Evolutionary conservation across 148 eudicot species (phyloP).

Genomic region (Persicaria maculosa): DNA sequence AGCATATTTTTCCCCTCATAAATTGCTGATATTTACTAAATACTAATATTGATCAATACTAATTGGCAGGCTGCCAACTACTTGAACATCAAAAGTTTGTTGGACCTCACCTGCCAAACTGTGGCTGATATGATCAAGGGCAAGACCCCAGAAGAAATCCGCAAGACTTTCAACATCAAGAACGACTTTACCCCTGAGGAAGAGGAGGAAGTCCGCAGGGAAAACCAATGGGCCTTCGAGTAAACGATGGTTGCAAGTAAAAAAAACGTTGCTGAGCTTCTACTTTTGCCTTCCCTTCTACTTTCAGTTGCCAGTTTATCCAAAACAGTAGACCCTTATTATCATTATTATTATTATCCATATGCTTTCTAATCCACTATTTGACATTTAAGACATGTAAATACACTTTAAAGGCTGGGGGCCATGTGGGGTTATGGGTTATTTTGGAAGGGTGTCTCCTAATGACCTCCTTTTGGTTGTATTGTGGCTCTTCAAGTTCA

Average conservation of each 20-base stretch:
- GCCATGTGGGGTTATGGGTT: no score
- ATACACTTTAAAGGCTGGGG: no score
- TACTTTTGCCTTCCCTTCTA: no score
- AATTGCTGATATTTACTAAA: background rate
- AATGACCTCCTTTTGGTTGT: background rate
- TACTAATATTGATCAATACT: background rate
- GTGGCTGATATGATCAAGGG: constrained; percentile 15
- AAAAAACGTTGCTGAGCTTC: no score
- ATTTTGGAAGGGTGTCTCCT: background rate
- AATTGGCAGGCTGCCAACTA: constrained; percentile 10
- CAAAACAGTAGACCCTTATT: no score
- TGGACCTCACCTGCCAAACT: constrained; percentile 11
- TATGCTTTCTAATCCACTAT: no score
- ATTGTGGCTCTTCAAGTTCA: background rate
- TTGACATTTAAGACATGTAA: no score
- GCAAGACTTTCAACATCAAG: constrained; percentile 13
- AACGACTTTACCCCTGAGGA: constrained; percentile 12
- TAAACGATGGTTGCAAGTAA: background rate
- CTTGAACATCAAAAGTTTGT: constrained; percentile 10
- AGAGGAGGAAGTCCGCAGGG: constrained; percentile 15
- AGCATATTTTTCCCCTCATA: background rate
- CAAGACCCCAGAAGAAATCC: constrained; percentile 13
- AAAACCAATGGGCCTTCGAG: constrained; percentile 15
- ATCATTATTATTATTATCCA: no score
- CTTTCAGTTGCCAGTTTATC: no score